A percentile compares a stretch with the other conserved stretches of the same genome.
phyloP scores from a whole-genome alignment of 768 basidiomycete species.

The Myochromella boudieri region DNA sequence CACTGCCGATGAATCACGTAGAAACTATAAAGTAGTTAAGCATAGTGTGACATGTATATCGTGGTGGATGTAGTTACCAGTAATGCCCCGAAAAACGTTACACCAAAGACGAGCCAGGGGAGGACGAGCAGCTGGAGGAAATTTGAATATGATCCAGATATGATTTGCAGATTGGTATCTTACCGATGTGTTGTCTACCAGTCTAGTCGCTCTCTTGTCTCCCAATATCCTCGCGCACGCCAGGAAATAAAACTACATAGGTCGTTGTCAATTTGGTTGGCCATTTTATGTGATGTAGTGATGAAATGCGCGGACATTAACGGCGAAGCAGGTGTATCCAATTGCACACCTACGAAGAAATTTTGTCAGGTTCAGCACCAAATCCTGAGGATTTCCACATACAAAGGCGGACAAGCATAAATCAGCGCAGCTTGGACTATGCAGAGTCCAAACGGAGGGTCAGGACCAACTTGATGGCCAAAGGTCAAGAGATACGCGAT shows the following conservation, averaged over 20 bases:
- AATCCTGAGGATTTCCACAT: constrained; percentile 1
- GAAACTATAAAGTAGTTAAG: neutral
- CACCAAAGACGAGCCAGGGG: constrained; percentile 9
- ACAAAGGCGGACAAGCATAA: constrained; percentile 25
- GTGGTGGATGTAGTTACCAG: constrained; percentile 4
- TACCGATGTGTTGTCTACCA: no score
- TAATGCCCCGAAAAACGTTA: constrained; percentile 4
- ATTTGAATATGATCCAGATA: neutral
- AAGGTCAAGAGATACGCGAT: constrained; percentile 22
- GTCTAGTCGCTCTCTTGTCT: no score
- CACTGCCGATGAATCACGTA: constrained; percentile 6
- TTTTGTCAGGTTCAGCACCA: neutral
- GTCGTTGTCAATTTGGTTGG: neutral
- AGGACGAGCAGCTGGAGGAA: constrained; percentile 7
- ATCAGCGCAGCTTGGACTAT: constrained; percentile 25
- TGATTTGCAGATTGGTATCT: no score
- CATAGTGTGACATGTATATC: neutral
- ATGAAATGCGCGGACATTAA: neutral
- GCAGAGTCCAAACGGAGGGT: constrained; percentile 22
- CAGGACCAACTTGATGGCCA: constrained; percentile 20
- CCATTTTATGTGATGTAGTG: no score
- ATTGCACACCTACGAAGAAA: neutral
- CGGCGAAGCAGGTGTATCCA: neutral
- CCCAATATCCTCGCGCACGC: neutral
- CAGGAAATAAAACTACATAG: neutral